A percentile compares a stretch with the other conserved stretches of the same genome.
Evolutionary conservation across 2,329 filamentous ascomycete genomes (phyloP).

Genomic region (Epichloe scottii): DNA sequence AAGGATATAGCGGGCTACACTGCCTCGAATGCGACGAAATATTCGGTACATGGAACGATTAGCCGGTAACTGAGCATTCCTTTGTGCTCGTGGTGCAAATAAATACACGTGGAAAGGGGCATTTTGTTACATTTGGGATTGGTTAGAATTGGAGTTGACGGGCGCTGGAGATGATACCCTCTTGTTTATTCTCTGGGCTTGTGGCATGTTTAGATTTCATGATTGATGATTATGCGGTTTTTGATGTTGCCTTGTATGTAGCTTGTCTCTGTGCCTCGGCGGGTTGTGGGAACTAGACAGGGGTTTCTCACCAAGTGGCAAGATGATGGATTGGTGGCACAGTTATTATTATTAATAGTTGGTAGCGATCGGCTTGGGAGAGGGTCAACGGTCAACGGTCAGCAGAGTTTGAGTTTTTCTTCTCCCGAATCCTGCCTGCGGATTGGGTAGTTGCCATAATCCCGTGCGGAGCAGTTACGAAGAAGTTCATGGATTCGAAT

Average conservation of each 20-base stretch:
- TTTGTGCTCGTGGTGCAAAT: background rate
- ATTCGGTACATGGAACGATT: background rate
- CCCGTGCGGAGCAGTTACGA: too few species aligned
- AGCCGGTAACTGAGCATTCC: background rate
- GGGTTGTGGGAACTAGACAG: too few species aligned
- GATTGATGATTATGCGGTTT: background rate
- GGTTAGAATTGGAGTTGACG: background rate
- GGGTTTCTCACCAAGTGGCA: too few species aligned
- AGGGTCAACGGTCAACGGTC: too few species aligned
- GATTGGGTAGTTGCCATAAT: too few species aligned
- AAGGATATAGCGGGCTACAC: conserved; percentile 23
- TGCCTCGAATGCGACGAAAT: conserved; percentile 6
- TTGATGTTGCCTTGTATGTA: background rate
- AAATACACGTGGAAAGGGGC: background rate
- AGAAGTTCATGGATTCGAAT: too few species aligned
- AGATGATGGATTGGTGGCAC: too few species aligned
- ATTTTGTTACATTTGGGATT: background rate
- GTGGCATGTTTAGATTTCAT: background rate
- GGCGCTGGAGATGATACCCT: conserved; percentile 11
- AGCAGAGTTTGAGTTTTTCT: too few species aligned
- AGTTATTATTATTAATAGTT: too few species aligned
- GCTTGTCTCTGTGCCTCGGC: too few species aligned
- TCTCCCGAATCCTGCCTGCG: too few species aligned
- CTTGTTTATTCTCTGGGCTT: background rate
- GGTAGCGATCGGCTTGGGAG: too few species aligned